Evolutionary conservation across 2,329 filamentous ascomycete species (phyloP).

Genomic region (Aureobasidium leucospermi): DNA sequence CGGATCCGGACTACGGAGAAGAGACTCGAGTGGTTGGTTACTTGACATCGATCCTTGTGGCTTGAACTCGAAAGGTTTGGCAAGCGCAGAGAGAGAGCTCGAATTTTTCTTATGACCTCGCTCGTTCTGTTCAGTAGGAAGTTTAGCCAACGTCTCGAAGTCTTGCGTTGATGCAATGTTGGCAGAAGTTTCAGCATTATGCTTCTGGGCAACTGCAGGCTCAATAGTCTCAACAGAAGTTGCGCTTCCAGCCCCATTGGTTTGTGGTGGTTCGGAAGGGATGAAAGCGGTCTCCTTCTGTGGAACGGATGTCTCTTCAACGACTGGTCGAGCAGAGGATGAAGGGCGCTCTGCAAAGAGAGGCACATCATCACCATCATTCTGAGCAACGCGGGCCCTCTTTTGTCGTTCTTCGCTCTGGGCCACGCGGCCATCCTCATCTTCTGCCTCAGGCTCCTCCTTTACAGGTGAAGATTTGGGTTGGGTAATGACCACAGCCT

Average conservation of each 20-base stretch:
- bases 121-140: neutral
- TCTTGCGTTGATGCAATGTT: neutral
- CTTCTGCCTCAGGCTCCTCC: constrained; percentile 38
- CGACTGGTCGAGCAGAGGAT: neutral
- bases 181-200: neutral
- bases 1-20: constrained; percentile 3
- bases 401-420: constrained; percentile 65
- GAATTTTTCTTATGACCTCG: constrained; percentile 14
- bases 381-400: constrained; percentile 57
- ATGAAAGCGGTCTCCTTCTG: neutral
- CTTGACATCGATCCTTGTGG: constrained; percentile 6
- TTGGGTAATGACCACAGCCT: constrained; percentile 72
- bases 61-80: constrained; percentile 55
- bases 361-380: constrained; percentile 65
- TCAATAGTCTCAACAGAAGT: neutral
- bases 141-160: neutral
- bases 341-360: constrained; percentile 54
- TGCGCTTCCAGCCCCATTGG: neutral
- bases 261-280: neutral
- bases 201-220: neutral
- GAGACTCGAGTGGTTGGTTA: neutral
- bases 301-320: neutral
- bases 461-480: constrained; percentile 23
- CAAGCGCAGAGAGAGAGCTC: constrained; percentile 60
- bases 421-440: constrained; percentile 54